A percentile compares a stretch with the other conserved stretches of the same genome.
Evolutionary conservation across 768 basidiomycete genomes (phyloP).

Genomic region (Hypholoma sublateritium): DNA sequence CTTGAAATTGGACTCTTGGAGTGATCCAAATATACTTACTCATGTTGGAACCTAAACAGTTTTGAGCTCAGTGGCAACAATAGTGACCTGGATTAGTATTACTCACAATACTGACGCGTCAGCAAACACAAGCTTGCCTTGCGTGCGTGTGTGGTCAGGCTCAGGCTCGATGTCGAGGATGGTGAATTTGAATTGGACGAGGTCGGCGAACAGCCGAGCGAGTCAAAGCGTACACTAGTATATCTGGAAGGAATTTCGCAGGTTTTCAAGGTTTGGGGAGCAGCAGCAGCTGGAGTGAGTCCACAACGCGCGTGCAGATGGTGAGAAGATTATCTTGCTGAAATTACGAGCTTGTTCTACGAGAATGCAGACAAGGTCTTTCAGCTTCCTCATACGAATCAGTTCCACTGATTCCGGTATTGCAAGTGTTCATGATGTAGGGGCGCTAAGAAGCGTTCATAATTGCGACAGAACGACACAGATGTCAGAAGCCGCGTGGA

Average conservation of each 20-base stretch:
- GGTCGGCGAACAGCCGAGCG: conserved; percentile 80
- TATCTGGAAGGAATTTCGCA: conserved; percentile 76
- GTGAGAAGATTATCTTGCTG: conserved; percentile 88
- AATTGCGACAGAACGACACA: conserved; percentile 92
- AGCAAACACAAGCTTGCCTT: conserved; percentile 82
- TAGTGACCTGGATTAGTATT: too few species aligned
- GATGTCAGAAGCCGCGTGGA: conserved; percentile 63
- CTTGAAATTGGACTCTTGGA: too few species aligned
- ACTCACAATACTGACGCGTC: conserved; percentile 46
- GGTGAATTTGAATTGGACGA: conserved; percentile 94
- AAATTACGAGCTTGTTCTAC: conserved; percentile 76
- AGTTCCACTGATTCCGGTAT: conserved; percentile 91
- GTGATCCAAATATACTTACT: too few species aligned
- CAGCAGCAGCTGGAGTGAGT: conserved; percentile 90
- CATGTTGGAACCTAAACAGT: too few species aligned
- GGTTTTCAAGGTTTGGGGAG: conserved; percentile 81
- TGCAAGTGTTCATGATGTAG: conserved; percentile 81
- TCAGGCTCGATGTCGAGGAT: conserved; percentile 96
- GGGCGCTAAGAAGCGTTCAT: conserved; percentile 96
- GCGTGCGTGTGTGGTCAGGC: conserved; percentile 55
- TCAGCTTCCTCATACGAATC: conserved; percentile 92
- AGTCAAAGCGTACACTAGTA: conserved; percentile 94
- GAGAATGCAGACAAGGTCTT: conserved; percentile 91
- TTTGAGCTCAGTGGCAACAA: too few species aligned
- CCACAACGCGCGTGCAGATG: conserved; percentile 89